Evolutionary conservation across 1,284 basidiomycete genomes (phyloP).

Genomic region (Golubevia pallescens): DNA sequence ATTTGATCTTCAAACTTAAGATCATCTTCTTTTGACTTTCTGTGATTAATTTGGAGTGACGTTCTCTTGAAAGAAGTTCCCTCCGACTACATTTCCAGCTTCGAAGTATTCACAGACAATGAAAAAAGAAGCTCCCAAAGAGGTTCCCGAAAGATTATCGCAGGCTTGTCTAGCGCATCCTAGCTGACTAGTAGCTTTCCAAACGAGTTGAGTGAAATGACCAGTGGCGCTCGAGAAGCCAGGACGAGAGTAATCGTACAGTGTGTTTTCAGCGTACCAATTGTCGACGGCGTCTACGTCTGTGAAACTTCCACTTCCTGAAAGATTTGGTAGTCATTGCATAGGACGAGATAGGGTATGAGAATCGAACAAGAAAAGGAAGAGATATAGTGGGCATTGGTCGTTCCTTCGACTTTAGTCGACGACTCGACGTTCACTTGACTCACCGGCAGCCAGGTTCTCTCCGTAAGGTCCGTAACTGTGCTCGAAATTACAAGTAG

Average conservation of each 20-base stretch:
- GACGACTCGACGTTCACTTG: background rate
- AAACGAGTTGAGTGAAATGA: conserved; percentile 42
- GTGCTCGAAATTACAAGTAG: conserved; percentile 22
- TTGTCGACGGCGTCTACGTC: conserved; percentile 13
- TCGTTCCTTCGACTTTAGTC: background rate
- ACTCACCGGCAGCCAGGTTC: conserved; percentile 22
- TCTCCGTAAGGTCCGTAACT: conserved; percentile 35
- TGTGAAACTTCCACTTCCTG: conserved; percentile 7
- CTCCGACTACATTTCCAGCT: background rate
- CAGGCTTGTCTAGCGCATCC: background rate
- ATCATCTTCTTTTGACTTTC: no score
- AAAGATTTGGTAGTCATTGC: no score
- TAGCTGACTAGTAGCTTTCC: conserved; percentile 14
- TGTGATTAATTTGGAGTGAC: background rate
- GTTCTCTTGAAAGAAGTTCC: background rate
- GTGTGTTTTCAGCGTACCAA: conserved; percentile 30
- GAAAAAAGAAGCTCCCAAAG: background rate
- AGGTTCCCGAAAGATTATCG: background rate
- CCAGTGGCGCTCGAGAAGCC: conserved; percentile 28
- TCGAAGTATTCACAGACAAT: background rate
- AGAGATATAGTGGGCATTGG: no score
- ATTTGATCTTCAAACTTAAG: no score
- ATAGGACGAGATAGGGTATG: background rate
- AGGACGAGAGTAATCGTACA: conserved; percentile 20
- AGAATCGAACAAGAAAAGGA: background rate